Evolutionary conservation across 2,329 filamentous ascomycete genomes (phyloP).

Genomic region (Fusarium sarcochroum): DNA sequence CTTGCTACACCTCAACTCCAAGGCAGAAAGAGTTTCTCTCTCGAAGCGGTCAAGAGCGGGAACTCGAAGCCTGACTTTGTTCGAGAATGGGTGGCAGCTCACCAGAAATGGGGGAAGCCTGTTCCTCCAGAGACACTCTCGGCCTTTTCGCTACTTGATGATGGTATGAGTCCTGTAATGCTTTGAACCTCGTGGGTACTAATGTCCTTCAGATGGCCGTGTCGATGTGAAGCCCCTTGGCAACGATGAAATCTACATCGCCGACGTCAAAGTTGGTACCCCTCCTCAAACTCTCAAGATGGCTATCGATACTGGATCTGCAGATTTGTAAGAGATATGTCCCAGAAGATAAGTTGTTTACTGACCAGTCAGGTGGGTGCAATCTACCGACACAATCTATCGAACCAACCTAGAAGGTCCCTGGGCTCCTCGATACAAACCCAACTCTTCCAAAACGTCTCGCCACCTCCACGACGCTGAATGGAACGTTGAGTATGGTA

Average conservation of each 20-base stretch:
- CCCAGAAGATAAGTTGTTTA: not conserved
- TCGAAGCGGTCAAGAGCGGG: slow-evolving; percentile 45
- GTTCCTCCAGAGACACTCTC: slow-evolving; percentile 37
- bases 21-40: slow-evolving; percentile 47
- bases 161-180: slow-evolving; percentile 38
- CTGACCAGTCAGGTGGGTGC: slow-evolving; percentile 63
- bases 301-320: slow-evolving; percentile 68
- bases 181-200: not conserved
- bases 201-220: slow-evolving; percentile 49
- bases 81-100: slow-evolving; percentile 53
- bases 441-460: slow-evolving; percentile 62
- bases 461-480: slow-evolving; percentile 57
- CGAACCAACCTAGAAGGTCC: slow-evolving; percentile 53
- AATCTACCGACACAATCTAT: slow-evolving; percentile 63
- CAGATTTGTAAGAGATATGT: slow-evolving; percentile 71
- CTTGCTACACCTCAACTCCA: slow-evolving; percentile 23
- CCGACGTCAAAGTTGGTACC: slow-evolving; percentile 62
- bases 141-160: slow-evolving; percentile 49
- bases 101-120: slow-evolving; percentile 53
- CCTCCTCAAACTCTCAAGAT: slow-evolving; percentile 64
- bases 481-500: slow-evolving; percentile 66
- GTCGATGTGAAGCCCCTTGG: slow-evolving; percentile 55
- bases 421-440: slow-evolving; percentile 59
- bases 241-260: slow-evolving; percentile 60
- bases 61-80: slow-evolving; percentile 51